These are phyloP conservation scores for Niveomyces coronatus DNA, from an alignment of 2,329 filamentous ascomycete species.

Conservation along the genomic window DNA sequence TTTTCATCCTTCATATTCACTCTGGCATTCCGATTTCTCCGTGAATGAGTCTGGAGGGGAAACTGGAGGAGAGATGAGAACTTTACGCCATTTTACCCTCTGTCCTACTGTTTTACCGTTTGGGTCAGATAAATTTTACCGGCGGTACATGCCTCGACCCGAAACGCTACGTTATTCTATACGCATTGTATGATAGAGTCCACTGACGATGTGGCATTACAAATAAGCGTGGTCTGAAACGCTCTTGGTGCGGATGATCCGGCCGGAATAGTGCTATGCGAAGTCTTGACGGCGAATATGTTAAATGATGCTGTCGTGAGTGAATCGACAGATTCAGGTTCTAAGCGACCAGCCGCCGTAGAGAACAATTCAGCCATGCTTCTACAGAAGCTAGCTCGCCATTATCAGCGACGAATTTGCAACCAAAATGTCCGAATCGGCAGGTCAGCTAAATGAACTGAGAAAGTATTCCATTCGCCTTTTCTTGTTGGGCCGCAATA, in stretches of 20 bases:
- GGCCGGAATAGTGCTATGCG: too few species aligned
- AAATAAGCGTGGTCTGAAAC: too few species aligned
- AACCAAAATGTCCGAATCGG: neutral
- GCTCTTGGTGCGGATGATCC: too few species aligned
- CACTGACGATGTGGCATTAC: too few species aligned
- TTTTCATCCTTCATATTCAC: constrained; percentile 56
- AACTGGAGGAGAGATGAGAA: constrained; percentile 55
- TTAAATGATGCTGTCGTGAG: too few species aligned
- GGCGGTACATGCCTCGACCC: constrained; percentile 22
- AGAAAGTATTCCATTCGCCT: constrained; percentile 25
- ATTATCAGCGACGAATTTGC: neutral
- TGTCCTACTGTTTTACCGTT: constrained; percentile 29
- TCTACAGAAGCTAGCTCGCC: neutral
- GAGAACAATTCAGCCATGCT: neutral
- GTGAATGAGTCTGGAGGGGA: constrained; percentile 54
- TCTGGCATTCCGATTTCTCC: constrained; percentile 46
- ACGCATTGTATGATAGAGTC: neutral
- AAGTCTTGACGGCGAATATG: too few species aligned
- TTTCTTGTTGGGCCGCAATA: constrained; percentile 22
- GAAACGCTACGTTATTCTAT: neutral
- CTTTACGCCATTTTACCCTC: constrained; percentile 40
- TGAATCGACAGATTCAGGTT: too few species aligned
- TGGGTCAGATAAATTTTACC: constrained; percentile 25
- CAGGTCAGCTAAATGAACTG: constrained; percentile 17
- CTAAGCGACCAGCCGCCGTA: too few species aligned